Conservation (phyloP, 2,329 filamentous ascomycete species). For the Esteya vermicola region DNA sequence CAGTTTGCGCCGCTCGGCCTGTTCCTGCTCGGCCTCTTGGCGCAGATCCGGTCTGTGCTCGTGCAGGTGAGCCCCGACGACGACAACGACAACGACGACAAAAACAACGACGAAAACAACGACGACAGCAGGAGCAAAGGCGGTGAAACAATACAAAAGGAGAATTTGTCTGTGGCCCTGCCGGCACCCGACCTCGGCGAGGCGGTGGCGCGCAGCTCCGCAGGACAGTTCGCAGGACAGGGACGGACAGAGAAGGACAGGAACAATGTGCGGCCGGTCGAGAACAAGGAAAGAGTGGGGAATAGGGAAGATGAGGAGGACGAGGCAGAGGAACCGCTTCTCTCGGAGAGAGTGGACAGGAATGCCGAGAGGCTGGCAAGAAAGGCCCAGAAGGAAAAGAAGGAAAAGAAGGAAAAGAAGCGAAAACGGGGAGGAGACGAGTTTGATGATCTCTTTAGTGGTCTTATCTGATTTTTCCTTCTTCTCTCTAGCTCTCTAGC, state of each 20-base stretch:
- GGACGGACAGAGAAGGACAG: too few relatives aligned
- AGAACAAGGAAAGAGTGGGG: too few relatives aligned
- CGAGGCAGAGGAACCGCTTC: constrained; percentile 11
- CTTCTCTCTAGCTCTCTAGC: constrained; percentile 3
- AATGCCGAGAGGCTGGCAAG: not conserved
- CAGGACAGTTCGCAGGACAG: too few relatives aligned
- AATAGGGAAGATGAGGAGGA: too few relatives aligned
- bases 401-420: not conserved
- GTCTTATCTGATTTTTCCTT: constrained; percentile 25
- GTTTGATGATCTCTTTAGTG: constrained; percentile 60
- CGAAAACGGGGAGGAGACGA: constrained; percentile 28
- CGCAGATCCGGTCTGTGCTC: constrained; percentile 37
- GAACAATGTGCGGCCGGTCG: too few relatives aligned
- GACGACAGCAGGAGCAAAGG: not conserved
- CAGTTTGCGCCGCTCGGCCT: constrained; percentile 61
- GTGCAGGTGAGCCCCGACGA: constrained; percentile 20
- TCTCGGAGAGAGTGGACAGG: constrained; percentile 30
- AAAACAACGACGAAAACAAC: constrained; percentile 6
- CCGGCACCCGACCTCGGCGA: too few relatives aligned
- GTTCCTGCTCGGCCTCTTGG: constrained; percentile 50
- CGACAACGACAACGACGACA: constrained; percentile 5
- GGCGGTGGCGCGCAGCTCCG: too few relatives aligned
- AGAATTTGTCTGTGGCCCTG: too few relatives aligned
- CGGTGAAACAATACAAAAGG: too few relatives aligned
- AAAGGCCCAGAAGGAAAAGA: not conserved